A percentile compares a stretch with the other conserved stretches of the same genome.
These are phyloP conservation scores for Marchantia polymorpha DNA, from an alignment of 225 moss, liverwort and hornwort species.

Conservation along the genomic window DNA sequence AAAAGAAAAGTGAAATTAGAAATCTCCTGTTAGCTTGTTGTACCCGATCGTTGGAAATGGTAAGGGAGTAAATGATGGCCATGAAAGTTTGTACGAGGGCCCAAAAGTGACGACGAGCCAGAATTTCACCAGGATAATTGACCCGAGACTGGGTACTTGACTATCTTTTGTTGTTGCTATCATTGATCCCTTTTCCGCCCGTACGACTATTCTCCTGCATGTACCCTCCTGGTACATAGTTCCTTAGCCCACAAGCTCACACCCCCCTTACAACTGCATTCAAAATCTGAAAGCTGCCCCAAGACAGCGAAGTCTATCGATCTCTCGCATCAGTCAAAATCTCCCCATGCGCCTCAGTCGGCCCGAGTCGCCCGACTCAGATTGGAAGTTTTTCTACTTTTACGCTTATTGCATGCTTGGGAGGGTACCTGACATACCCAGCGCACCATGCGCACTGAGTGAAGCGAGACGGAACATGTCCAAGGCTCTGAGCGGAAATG, in stretches of 20 bases:
- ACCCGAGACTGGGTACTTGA: slow-evolving; percentile 9
- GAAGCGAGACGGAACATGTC: background rate
- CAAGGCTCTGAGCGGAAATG: too few species aligned
- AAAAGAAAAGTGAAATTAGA: background rate
- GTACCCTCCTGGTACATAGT: slow-evolving; percentile 14
- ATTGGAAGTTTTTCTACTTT: background rate
- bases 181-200: slow-evolving; percentile 15
- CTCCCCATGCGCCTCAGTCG: background rate
- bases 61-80: slow-evolving; percentile 10
- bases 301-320: background rate
- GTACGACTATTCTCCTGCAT: slow-evolving; percentile 17
- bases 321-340: slow-evolving; percentile 1
- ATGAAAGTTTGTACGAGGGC: slow-evolving; percentile 6
- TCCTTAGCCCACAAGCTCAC: slow-evolving; percentile 1
- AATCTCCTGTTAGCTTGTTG: background rate
- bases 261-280: background rate
- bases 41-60: background rate
- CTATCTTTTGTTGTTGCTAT: slow-evolving; percentile 14
- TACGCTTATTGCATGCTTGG: background rate
- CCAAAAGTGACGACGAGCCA: slow-evolving; percentile 4
- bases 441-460: background rate
- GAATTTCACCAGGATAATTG: slow-evolving; percentile 11
- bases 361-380: background rate
- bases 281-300: background rate
- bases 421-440: background rate